Percentiles rank a stretch among this genome's conserved stretches.
phyloP scores from a whole-genome alignment of 164 flowering plant genomes.

The Stephania yunnanensis region DNA sequence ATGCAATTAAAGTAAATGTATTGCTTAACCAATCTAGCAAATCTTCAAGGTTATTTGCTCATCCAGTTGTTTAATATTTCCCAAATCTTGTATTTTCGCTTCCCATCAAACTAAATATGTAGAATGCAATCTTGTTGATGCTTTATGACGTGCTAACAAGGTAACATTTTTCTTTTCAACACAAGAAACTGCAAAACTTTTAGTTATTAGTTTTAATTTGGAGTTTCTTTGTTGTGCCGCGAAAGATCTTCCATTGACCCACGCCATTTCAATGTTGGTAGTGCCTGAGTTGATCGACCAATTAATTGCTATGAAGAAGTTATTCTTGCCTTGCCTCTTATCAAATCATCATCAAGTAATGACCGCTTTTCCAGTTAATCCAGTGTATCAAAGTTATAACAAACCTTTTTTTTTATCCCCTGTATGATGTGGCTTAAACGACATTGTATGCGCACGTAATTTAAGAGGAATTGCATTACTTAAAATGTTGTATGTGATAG shows the following conservation, averaged over 20 bases:
- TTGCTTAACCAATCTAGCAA: conserved; percentile 47
- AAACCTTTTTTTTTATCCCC: neutral
- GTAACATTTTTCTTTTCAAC: conserved; percentile 35
- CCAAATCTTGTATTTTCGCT: conserved; percentile 47
- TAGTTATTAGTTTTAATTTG: conserved; percentile 47
- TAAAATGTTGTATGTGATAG: too few relatives aligned
- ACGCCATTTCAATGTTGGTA: conserved; percentile 63
- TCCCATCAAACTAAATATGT: neutral
- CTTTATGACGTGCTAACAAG: conserved; percentile 2
- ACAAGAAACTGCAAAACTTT: conserved; percentile 44
- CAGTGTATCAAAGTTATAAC: neutral
- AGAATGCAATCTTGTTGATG: neutral
- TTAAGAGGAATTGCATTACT: too few relatives aligned
- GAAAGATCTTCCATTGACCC: conserved; percentile 45
- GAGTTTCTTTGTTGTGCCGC: conserved; percentile 71
- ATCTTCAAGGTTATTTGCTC: conserved; percentile 28
- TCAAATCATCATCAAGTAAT: conserved; percentile 56
- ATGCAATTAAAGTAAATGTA: conserved; percentile 50
- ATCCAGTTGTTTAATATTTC: conserved; percentile 65
- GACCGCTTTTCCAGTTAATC: neutral
- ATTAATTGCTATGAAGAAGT: neutral
- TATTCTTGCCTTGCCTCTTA: conserved; percentile 42
- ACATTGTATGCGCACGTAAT: neutral
- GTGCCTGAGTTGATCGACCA: conserved; percentile 32
- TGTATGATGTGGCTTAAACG: neutral